Base-by-base conservation (phyloP, 805 yeast genomes). In the Saccharomyces paradoxus region DNA sequence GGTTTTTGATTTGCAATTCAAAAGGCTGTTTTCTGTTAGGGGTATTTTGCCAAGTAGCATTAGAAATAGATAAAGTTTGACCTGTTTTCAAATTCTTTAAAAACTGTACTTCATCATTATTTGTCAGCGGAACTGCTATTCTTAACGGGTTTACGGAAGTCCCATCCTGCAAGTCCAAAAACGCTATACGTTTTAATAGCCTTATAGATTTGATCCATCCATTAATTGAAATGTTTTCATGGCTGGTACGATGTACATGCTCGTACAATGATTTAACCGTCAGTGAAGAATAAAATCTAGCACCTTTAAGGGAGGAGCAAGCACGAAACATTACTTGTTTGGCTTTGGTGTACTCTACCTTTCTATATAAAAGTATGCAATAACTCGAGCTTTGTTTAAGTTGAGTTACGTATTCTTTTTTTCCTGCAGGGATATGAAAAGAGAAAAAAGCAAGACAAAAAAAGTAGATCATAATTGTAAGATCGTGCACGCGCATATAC, bases 151-250 rank as follows among this genome's bases (percentile, higher is more conserved):
- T 58, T 31, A 77, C 71, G 1, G 80, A 72, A 0, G 94, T 77
- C 0, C 98, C 98, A 67, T 94, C 98, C 1, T 79, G 71, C 10
- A 94, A 59, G 63, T 89, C 96, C 3, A 90, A 72, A 68, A 94
- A 94, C 0, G 89, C 86, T 3, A 87, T 77, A 53, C 84, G 86
- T 65, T 90, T 90, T 65, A 89, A 79, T 8, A 77, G 69, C 50
- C 97, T 78, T 1, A 89, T 80, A 0, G 90, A 78, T 53, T 81
- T 81, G 24, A 94, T 79, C 84, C 89, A 84, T 0, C 98, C 99
- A 28, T 77, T 73, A 4, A 87, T 21, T 17, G 44, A 37, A 37
- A 37, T 37, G 2, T 56, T 61, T 22, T 50, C 55, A 10, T 61
- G 49, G n/a, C 48, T 50, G 4, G 56, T 53, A 22, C 44, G 51